These are phyloP conservation scores for Chondrus crispus DNA, from an alignment of 23 red algal species.

Conservation along the genomic window DNA sequence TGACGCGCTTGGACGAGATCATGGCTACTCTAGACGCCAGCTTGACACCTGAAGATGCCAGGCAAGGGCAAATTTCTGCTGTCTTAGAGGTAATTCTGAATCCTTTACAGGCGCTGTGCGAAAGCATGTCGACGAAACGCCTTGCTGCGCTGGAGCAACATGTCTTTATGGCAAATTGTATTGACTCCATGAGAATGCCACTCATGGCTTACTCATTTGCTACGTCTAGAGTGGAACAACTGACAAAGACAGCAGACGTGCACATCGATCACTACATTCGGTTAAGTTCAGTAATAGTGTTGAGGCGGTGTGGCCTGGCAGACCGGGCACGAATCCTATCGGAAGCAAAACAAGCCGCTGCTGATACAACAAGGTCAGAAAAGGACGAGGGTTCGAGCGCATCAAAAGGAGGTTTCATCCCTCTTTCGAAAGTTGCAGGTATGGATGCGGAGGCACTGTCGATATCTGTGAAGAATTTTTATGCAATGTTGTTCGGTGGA, in stretches of 20 bases:
- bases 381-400: neutral
- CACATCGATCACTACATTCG: constrained; percentile 83
- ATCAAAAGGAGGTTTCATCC: neutral
- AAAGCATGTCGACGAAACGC: constrained; percentile 25
- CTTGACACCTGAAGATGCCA: constrained; percentile 64
- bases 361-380: neutral
- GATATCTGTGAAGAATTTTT: constrained; percentile 84
- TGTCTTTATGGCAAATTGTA: constrained; percentile 86
- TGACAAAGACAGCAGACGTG: constrained; percentile 54
- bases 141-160: constrained; percentile 48
- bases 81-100: constrained; percentile 83
- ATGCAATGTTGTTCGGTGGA: constrained; percentile 73
- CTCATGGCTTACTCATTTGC: constrained; percentile 72
- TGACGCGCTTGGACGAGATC: constrained; percentile 79
- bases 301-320: constrained; percentile 61
- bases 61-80: constrained; percentile 54
- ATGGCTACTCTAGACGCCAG: constrained; percentile 82
- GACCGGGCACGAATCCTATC: constrained; percentile 57
- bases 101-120: constrained; percentile 68
- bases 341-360: constrained; percentile 29
- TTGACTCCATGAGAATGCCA: constrained; percentile 79
- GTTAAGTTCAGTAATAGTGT: constrained; percentile 36
- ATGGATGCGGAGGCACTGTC: constrained; percentile 90
- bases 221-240: constrained; percentile 58
- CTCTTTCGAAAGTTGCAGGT: constrained; percentile 50